Conservation (phyloP, 2,329 filamentous ascomycete genomes). For the Nothomitra cinnamomea region DNA sequence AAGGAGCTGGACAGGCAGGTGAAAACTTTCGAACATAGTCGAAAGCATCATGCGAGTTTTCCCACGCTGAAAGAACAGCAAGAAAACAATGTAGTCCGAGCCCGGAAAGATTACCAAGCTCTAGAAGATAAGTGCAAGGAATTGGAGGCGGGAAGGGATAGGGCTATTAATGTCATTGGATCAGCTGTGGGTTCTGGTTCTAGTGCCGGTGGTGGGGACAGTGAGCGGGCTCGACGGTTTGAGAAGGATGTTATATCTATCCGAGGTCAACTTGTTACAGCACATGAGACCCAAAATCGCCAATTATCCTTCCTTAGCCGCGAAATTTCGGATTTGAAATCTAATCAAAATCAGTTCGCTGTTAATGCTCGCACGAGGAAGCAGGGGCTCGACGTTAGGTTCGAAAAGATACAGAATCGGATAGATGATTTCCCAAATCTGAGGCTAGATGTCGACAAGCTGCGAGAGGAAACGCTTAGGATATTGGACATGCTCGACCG, state of each 20-base stretch:
- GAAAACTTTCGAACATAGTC: conserved; percentile 1
- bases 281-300: too few relatives aligned
- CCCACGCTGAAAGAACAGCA: conserved; percentile 4
- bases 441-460: neutral
- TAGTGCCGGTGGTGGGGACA: too few relatives aligned
- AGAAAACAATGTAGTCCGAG: neutral
- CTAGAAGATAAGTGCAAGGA: neutral
- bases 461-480: neutral
- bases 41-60: conserved; percentile 1
- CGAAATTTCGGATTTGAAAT: too few relatives aligned
- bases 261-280: too few relatives aligned
- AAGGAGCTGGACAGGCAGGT: conserved; percentile 1
- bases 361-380: too few relatives aligned
- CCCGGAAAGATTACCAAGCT: conserved; percentile 4
- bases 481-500: neutral
- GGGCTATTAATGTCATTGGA: neutral
- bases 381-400: neutral
- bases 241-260: too few relatives aligned
- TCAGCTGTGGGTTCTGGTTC: neutral
- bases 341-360: too few relatives aligned
- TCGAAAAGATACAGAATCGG: neutral
- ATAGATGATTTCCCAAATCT: conserved; percentile 1
- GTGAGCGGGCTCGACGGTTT: too few relatives aligned
- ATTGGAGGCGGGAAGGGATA: neutral
- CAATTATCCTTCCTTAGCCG: too few relatives aligned